Base-by-base conservation (phyloP, 2,329 filamentous ascomycete genomes). In the Truncatella angustata region DNA sequence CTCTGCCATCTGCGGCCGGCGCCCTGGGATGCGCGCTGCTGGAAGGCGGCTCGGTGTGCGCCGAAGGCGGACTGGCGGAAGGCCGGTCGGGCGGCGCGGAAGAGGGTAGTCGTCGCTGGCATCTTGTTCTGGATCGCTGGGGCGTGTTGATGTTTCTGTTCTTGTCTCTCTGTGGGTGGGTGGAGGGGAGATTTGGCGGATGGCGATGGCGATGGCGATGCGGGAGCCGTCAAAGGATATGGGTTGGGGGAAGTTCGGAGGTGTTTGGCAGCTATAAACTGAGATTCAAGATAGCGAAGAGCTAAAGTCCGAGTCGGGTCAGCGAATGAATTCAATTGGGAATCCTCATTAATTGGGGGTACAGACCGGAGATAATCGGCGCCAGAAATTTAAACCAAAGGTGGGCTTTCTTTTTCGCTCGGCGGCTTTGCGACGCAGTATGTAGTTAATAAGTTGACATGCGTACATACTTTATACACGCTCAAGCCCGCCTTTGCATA, bases 1-100 rank as follows among this genome's bases (percentile, higher is more conserved):
- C 85, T 90, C 73, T 90, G 85, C 71, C 82, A 91, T 69, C 90
- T 82, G 66, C 82, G 84, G 60, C 79, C 66, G 73, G 71, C 20
- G n/a, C n/a, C n/a, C n/a, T n/a, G n/a, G 56, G 70, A 65, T 44
- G 68, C 57, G 56, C 71, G 73, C 48, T 61, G 64, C 48, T 61
- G 64, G 76, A 82, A 79, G 73, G 79, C 69, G 72, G 78, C 70
- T 63, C 79, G 76, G 35, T 40, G 35, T 12, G 49, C 21, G 68
- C 73, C 75, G 63, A 77, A 77, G 65, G 73, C 68, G 67, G 71
- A 72, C 66, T 80, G 77, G 65, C 77, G 77, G 74, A 84, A 78
- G 60, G 77, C 67, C 48, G 80, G 82, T 64, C 80, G 78, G 63
- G 70, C 67, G 59, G 77, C 75, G 70, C 77, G 78, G 72, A 80